Percentiles rank a stretch among this genome's conserved stretches.
Conservation (phyloP, 352 stramenopile species). For the Peronosclerospora sorghi region DNA sequence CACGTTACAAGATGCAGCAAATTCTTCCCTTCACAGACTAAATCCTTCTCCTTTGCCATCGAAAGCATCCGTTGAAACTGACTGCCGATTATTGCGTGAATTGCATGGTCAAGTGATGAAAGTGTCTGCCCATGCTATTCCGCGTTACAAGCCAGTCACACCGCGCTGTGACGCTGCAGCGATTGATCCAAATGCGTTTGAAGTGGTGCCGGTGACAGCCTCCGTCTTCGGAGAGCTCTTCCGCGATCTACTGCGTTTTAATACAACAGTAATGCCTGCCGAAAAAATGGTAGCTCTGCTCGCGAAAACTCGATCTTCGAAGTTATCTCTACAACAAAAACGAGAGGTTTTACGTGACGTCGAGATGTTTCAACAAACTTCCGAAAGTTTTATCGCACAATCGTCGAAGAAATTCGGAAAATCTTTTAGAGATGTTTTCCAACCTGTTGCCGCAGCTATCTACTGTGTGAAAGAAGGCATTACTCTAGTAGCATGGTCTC, state of each 20-base stretch:
- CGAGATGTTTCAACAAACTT: constrained; percentile 85
- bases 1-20: constrained; percentile 47
- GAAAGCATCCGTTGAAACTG: constrained; percentile 6
- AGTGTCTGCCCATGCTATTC: constrained; percentile 32
- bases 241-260: constrained; percentile 58
- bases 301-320: constrained; percentile 16
- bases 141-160: constrained; percentile 32
- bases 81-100: constrained; percentile 6
- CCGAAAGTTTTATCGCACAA: constrained; percentile 64
- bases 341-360: constrained; percentile 70
- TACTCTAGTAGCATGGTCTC: constrained; percentile 50
- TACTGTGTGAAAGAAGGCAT: constrained; percentile 83
- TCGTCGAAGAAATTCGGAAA: constrained; percentile 55
- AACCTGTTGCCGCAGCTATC: constrained; percentile 65
- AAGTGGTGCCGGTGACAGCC: constrained; percentile 22
- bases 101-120: constrained; percentile 17
- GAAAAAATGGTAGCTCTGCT: constrained; percentile 50
- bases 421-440: constrained; percentile 76
- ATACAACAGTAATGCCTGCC: constrained; percentile 56
- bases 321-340: constrained; percentile 34
- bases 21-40: constrained; percentile 45
- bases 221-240: constrained; percentile 68
- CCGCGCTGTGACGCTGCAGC: constrained; percentile 1
- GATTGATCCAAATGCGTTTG: constrained; percentile 8
- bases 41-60: constrained; percentile 30